phyloP scores from a whole-genome alignment of 495 filamentous ascomycete species.

The Articulospora tetracladia region DNA sequence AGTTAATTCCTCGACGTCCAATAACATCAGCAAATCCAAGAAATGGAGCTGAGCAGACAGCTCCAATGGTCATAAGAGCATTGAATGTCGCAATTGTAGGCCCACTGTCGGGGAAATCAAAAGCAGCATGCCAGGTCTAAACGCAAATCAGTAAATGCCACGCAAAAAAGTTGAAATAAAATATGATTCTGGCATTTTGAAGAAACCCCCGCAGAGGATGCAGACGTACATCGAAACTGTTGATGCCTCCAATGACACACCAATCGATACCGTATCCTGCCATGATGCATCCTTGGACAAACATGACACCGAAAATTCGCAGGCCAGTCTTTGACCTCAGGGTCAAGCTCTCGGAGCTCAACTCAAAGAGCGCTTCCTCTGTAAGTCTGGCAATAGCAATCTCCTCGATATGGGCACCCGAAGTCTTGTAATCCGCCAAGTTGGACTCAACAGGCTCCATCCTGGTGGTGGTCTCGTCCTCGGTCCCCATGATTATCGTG shows the following conservation, averaged over 20 bases:
- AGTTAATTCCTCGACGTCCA: slow-evolving; percentile 38
- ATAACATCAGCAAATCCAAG: slow-evolving; percentile 35
- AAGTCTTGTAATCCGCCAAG: slow-evolving; percentile 7
- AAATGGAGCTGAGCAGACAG: slow-evolving; percentile 35
- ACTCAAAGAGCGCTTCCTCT: slow-evolving; percentile 34
- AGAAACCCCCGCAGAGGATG: too few species aligned
- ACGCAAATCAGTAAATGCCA: neutral
- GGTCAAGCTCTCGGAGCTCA: slow-evolving; percentile 30
- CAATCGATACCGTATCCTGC: slow-evolving; percentile 42
- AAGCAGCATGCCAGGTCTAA: slow-evolving; percentile 28
- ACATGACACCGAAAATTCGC: slow-evolving; percentile 34
- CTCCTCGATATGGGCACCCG: slow-evolving; percentile 26
- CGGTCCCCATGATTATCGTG: neutral
- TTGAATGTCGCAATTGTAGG: slow-evolving; percentile 33
- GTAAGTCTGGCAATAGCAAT: slow-evolving; percentile 34
- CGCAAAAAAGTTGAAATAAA: neutral
- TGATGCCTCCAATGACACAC: slow-evolving; percentile 34
- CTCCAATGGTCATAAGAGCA: slow-evolving; percentile 38
- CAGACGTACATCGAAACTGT: slow-evolving; percentile 25
- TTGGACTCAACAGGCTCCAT: slow-evolving; percentile 7
- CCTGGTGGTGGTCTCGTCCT: neutral
- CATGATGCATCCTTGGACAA: slow-evolving; percentile 38
- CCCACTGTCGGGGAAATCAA: slow-evolving; percentile 29
- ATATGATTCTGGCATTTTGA: too few species aligned
- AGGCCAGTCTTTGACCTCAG: slow-evolving; percentile 33